A percentile compares a stretch with the other conserved stretches of the same genome.
These are phyloP conservation scores for Fusarium cyanostomum DNA, from an alignment of 2,329 filamentous ascomycete species.

Conservation along the genomic window DNA sequence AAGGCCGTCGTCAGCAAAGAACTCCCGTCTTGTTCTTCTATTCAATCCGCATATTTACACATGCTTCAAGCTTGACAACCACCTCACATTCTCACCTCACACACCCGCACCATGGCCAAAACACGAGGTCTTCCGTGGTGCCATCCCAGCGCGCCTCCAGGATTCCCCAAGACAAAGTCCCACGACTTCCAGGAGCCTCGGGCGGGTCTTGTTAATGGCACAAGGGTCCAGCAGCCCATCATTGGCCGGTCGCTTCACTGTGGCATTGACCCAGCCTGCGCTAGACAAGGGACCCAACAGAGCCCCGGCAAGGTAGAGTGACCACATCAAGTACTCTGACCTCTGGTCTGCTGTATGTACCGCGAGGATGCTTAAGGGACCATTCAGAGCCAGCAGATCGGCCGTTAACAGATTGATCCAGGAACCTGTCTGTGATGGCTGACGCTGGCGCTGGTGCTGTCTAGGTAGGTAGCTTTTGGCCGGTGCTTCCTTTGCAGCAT, in stretches of 20 bases:
- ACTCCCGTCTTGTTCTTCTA: slow-evolving; percentile 2
- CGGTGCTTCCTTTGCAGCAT: slow-evolving; percentile 26
- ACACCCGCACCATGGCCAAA: slow-evolving; percentile 37
- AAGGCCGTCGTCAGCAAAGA: slow-evolving; percentile 34
- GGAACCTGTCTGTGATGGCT: slow-evolving; percentile 27
- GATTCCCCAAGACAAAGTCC: slow-evolving; percentile 46
- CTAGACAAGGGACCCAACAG: slow-evolving; percentile 42
- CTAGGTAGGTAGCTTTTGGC: slow-evolving; percentile 21
- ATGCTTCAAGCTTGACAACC: slow-evolving; percentile 11
- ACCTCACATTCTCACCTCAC: slow-evolving; percentile 22
- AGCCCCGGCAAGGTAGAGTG: slow-evolving; percentile 24
- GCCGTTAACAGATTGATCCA: slow-evolving; percentile 27
- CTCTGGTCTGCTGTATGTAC: slow-evolving; percentile 8
- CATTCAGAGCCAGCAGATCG: slow-evolving; percentile 8
- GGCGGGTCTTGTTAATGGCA: slow-evolving; percentile 45
- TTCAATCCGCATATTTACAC: slow-evolving; percentile 22
- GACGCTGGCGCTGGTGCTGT: neutral
- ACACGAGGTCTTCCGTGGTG: slow-evolving; percentile 44
- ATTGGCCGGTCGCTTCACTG: slow-evolving; percentile 42
- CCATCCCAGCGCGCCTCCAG: slow-evolving; percentile 38
- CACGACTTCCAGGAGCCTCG: slow-evolving; percentile 37
- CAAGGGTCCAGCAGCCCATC: slow-evolving; percentile 26
- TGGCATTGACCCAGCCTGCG: slow-evolving; percentile 46
- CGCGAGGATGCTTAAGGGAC: neutral
- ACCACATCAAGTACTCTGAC: slow-evolving; percentile 23